Base-by-base conservation (phyloP, 164 flowering plant genomes). In the Berberis vulgaris region DNA sequence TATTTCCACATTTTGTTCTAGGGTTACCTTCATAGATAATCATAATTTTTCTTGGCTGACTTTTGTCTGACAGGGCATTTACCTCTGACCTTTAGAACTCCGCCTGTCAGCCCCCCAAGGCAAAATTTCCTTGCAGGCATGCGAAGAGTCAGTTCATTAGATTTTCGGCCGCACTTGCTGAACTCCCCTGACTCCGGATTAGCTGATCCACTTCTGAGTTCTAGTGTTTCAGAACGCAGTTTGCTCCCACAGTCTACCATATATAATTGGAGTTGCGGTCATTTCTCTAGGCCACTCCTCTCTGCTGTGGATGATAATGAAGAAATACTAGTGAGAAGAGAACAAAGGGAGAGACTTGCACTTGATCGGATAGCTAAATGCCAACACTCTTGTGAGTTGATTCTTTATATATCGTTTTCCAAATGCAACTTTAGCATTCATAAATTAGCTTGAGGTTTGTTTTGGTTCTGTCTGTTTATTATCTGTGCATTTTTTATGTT, bases 81-180 rank as follows among this genome's bases (percentile, higher is more conserved):
- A 70, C 91, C 97, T 44, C 65, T 89, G 72, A 83, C 92, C 60
- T 94, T 94, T 74, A 83, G 97, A 80, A 94, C 97, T 67, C 99
- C 99, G 68, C 99, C 99, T 60, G 99, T 94, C 47, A 94, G 99
- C 68, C 99, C 99, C 61, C 99, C 99, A 59, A 78, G 87, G 54
- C 82, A 76, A 60, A 86, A 73, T 78, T 84, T 78, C 69, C 68
- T 88, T 65, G 74, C 87, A 3, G 89, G 96, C 75, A 86, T 94
- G 79, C 80, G 98, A 26, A 89, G 99, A 77, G 97, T 89, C 61
- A 87, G 74, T 59, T 94, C 97, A 55, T 73, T 91, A 59, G 99
- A 94, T 76, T 94, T 94, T 74, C 81, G 91, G 74, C 96, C 97
- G 38, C 89, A 86, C 72, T 65, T 80, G 59, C 67, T 88, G 66